phyloP scores from a whole-genome alignment of 2,329 filamentous ascomycete species.

The Aspergillus arachidicola region DNA sequence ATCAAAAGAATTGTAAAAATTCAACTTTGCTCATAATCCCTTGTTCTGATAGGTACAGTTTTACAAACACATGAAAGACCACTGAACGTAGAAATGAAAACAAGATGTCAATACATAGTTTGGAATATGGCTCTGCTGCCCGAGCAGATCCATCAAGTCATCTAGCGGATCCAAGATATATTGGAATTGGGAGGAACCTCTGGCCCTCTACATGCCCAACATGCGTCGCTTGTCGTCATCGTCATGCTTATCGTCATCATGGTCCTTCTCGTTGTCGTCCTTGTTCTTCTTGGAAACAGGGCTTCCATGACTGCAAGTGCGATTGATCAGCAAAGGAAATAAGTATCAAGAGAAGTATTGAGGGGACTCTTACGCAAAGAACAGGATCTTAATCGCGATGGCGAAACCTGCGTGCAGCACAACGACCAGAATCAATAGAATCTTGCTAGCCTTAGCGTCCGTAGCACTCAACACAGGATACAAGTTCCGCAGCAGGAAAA shows the following conservation, averaged over 20 bases:
- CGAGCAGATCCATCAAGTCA: slow-evolving; percentile 16
- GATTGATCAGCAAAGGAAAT: slow-evolving; percentile 16
- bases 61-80: slow-evolving; percentile 9
- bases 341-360: not conserved
- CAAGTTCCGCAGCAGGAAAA: slow-evolving; percentile 81
- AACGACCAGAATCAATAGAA: slow-evolving; percentile 81
- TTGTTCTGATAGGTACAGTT: slow-evolving; percentile 17
- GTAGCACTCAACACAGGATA: slow-evolving; percentile 92
- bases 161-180: not conserved
- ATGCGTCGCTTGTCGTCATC: slow-evolving; percentile 33
- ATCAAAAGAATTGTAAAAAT: slow-evolving; percentile 43
- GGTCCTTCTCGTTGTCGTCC: slow-evolving; percentile 30
- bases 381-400: slow-evolving; percentile 92
- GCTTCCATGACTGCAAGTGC: slow-evolving; percentile 60
- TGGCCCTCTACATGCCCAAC: slow-evolving; percentile 27
- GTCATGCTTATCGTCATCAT: slow-evolving; percentile 27
- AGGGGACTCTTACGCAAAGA: slow-evolving; percentile 70
- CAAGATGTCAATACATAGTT: not conserved
- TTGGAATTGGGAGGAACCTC: not conserved
- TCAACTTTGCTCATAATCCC: slow-evolving; percentile 19
- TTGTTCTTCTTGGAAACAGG: slow-evolving; percentile 53
- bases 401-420: slow-evolving; percentile 85
- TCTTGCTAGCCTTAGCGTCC: slow-evolving; percentile 87
- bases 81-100: slow-evolving; percentile 5
- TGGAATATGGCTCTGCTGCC: slow-evolving; percentile 13